These are phyloP conservation scores for Dendrobium officinale DNA, from an alignment of 106 monocot species.

Conservation along the genomic window DNA sequence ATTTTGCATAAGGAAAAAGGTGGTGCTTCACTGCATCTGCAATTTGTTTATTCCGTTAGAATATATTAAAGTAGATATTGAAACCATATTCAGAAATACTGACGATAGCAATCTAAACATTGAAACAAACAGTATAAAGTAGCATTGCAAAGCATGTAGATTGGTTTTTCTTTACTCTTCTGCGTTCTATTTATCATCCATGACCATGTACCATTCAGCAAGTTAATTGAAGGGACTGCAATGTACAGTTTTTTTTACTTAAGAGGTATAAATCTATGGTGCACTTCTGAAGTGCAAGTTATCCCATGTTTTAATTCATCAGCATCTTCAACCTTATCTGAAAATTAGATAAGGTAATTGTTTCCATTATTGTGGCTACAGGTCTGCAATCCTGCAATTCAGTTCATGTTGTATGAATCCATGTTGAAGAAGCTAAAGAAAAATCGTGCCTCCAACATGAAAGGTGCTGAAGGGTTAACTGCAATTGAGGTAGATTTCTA, in stretches of 20 bases:
- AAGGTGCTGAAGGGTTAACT: constrained; percentile 69
- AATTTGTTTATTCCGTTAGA: background rate
- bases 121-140: background rate
- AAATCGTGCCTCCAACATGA: constrained; percentile 34
- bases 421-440: constrained; percentile 61
- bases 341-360: background rate
- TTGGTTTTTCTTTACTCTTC: background rate
- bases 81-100: background rate
- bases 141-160: background rate
- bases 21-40: background rate
- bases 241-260: background rate
- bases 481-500: constrained; percentile 60
- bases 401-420: constrained; percentile 94
- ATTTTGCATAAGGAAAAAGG: background rate
- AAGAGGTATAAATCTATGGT: background rate
- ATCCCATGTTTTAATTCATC: background rate
- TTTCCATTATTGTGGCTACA: constrained; percentile 11
- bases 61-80: background rate
- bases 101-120: background rate
- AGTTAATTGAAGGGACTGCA: background rate
- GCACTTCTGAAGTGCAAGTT: background rate
- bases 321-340: background rate
- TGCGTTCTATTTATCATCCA: background rate
- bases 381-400: constrained; percentile 96
- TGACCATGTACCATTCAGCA: background rate